Evolutionary conservation across 768 basidiomycete species (phyloP).

Genomic region (Auricularia sp.): DNA sequence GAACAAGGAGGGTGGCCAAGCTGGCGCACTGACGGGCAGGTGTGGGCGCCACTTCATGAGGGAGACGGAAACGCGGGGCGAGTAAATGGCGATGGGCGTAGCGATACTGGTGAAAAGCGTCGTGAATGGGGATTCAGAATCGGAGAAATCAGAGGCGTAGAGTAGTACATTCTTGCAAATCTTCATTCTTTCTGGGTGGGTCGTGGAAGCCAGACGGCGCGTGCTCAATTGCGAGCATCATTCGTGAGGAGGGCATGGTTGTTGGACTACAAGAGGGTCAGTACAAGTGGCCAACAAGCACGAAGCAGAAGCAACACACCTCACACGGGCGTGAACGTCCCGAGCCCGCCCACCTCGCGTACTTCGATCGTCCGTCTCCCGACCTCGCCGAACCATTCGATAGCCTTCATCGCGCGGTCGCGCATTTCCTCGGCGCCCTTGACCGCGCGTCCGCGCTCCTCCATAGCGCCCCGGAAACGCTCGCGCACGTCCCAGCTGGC

Average conservation of each 20-base stretch:
- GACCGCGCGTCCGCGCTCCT: constrained; percentile 70
- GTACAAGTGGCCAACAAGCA: neutral
- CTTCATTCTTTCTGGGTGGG: neutral
- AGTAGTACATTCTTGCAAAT: neutral
- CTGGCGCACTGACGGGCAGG: neutral
- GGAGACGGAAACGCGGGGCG: neutral
- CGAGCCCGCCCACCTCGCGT: neutral
- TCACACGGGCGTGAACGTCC: neutral
- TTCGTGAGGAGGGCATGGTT: neutral
- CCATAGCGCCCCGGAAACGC: constrained; percentile 70
- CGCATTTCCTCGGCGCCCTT: constrained; percentile 65
- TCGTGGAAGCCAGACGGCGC: neutral
- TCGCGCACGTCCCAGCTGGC: constrained; percentile 86
- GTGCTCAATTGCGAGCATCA: neutral
- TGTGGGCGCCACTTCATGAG: neutral
- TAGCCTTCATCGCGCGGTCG: constrained; percentile 56
- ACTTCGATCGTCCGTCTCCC: constrained; percentile 23
- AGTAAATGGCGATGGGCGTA: neutral
- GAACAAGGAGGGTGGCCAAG: constrained; percentile 1
- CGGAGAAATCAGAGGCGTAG: neutral
- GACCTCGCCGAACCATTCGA: constrained; percentile 58
- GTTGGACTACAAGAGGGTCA: neutral
- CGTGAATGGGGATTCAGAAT: neutral
- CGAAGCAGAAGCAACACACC: neutral
- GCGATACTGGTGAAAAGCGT: neutral